These are phyloP conservation scores for Cryptosporidium tyzzeri DNA, from an alignment of 169 alveolate species.

Conservation along the genomic window DNA sequence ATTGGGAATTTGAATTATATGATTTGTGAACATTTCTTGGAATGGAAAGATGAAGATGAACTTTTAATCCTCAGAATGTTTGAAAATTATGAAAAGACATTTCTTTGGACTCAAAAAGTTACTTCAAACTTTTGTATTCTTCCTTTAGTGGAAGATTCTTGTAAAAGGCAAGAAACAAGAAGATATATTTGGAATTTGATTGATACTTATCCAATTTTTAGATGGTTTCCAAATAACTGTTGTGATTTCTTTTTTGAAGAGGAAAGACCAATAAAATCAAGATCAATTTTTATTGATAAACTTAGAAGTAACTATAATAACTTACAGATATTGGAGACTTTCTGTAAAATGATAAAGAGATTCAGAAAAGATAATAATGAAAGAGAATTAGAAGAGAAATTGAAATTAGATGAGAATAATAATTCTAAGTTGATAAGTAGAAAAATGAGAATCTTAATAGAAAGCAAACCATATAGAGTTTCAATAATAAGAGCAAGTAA, in stretches of 20 bases:
- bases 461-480: conserved; percentile 17
- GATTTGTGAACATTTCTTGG: conserved; percentile 61
- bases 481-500: conserved; percentile 41
- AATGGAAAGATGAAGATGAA: conserved; percentile 67
- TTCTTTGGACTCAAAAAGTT: conserved; percentile 12
- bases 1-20: conserved; percentile 42
- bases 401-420: neutral
- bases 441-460: conserved; percentile 3
- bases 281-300: conserved; percentile 39
- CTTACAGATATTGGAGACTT: conserved; percentile 18
- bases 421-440: neutral
- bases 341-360: neutral
- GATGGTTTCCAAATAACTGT: conserved; percentile 65
- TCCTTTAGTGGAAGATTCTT: neutral
- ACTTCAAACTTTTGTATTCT: conserved; percentile 32
- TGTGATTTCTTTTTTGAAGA: neutral
- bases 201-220: conserved; percentile 58
- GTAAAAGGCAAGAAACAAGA: neutral
- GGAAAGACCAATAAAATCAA: neutral
- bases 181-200: conserved; percentile 64
- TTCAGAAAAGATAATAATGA: neutral
- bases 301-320: conserved; percentile 40
- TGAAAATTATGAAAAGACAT: neutral
- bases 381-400: neutral
- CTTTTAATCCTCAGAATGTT: conserved; percentile 23